A percentile compares a stretch with the other conserved stretches of the same genome.
Conservation (phyloP, 2,329 filamentous ascomycete genomes). For the Claviceps sp. region DNA sequence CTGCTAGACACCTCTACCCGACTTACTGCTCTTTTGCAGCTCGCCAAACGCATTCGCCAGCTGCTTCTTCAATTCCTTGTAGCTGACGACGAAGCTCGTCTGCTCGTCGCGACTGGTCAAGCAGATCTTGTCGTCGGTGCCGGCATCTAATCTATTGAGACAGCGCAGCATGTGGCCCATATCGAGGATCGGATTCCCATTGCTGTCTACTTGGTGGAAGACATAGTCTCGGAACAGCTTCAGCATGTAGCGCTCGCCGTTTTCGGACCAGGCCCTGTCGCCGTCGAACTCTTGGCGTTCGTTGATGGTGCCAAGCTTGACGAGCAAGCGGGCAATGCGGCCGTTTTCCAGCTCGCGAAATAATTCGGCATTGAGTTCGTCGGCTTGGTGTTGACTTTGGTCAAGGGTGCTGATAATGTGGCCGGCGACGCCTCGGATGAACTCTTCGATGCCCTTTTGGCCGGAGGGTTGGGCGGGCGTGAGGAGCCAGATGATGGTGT, state of each 20-base stretch:
- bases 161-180: slow-evolving; percentile 77
- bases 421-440: slow-evolving; percentile 64
- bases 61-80: slow-evolving; percentile 71
- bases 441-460: slow-evolving; percentile 63
- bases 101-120: slow-evolving; percentile 84
- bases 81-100: slow-evolving; percentile 76
- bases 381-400: slow-evolving; percentile 63
- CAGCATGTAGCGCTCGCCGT: slow-evolving; percentile 79
- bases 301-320: slow-evolving; percentile 77
- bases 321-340: slow-evolving; percentile 62
- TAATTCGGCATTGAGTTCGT: slow-evolving; percentile 60
- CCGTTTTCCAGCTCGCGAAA: slow-evolving; percentile 81
- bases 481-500: slow-evolving; percentile 72
- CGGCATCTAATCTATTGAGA: slow-evolving; percentile 86
- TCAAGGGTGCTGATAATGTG: slow-evolving; percentile 68
- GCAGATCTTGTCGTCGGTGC: slow-evolving; percentile 72
- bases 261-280: slow-evolving; percentile 75
- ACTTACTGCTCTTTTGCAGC: slow-evolving; percentile 34
- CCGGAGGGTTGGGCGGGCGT: slow-evolving; percentile 42
- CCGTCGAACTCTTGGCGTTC: slow-evolving; percentile 78
- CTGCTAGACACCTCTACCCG: slow-evolving; percentile 22
- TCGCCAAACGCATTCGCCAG: slow-evolving; percentile 44
- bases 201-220: slow-evolving; percentile 85
- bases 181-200: slow-evolving; percentile 72
- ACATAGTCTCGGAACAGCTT: slow-evolving; percentile 96